phyloP scores from a whole-genome alignment of 257 asterid species.

The Forsythia suspensa region DNA sequence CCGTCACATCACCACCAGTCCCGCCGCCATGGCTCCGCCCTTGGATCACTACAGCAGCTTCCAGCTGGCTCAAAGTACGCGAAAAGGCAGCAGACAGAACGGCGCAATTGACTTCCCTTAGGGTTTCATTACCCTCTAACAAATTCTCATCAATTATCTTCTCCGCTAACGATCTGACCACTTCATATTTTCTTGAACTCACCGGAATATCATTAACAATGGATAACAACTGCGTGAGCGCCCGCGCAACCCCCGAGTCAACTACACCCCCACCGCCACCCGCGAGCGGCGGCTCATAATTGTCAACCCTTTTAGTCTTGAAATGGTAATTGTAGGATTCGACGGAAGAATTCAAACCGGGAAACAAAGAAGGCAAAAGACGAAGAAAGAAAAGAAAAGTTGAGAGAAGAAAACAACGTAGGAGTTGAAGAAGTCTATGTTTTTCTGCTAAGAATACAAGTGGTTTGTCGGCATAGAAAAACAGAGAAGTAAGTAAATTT shows the following conservation, averaged over 20 bases:
- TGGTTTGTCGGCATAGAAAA: conserved; percentile 51
- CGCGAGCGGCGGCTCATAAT: conserved; percentile 3
- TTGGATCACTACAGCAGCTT: conserved; percentile 43
- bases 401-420: conserved; percentile 45
- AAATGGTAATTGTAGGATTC: conserved; percentile 21
- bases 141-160: conserved; percentile 73
- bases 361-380: conserved; percentile 52
- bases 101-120: conserved; percentile 53
- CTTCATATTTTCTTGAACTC: conserved; percentile 80
- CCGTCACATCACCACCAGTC: conserved; percentile 20
- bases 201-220: conserved; percentile 84
- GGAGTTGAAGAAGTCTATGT: conserved; percentile 36
- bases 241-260: conserved; percentile 65
- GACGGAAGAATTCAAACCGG: conserved; percentile 23
- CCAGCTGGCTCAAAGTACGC: conserved; percentile 63
- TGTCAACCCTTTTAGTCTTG: conserved; percentile 17
- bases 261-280: conserved; percentile 25
- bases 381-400: conserved; percentile 58
- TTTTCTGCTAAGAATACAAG: conserved; percentile 36
- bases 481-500: conserved; percentile 47
- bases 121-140: conserved; percentile 30
- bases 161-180: conserved; percentile 71
- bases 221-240: conserved; percentile 65
- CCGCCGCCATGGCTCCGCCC: conserved; percentile 26
- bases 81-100: conserved; percentile 64